phyloP scores from a whole-genome alignment of 352 stramenopile species.

The Globisporangium barbulae region DNA sequence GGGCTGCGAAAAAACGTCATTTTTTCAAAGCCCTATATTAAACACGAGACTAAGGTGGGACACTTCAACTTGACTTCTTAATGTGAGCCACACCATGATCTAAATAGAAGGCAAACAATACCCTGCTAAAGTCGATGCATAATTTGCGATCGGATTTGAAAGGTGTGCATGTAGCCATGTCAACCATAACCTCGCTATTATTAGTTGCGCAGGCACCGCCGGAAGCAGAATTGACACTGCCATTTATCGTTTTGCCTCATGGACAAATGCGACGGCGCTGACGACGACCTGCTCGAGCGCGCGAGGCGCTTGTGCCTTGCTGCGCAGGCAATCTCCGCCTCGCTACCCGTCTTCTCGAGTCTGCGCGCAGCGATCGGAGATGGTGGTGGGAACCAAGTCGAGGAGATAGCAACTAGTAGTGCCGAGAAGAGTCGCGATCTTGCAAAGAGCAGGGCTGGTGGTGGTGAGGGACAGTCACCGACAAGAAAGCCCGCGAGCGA shows the following conservation, averaged over 20 bases:
- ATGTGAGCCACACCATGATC: too few relatives aligned
- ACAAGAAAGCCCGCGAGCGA: not conserved
- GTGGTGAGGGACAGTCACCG: not conserved
- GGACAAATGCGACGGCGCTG: not conserved
- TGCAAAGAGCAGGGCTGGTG: not conserved
- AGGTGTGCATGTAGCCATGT: not conserved
- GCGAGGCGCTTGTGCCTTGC: conserved; percentile 38
- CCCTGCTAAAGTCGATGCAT: too few relatives aligned
- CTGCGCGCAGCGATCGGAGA: not conserved
- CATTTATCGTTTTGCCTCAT: not conserved
- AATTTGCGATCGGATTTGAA: too few relatives aligned
- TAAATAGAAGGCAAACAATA: too few relatives aligned
- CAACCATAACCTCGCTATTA: not conserved
- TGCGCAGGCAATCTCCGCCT: conserved; percentile 17
- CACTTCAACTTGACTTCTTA: too few relatives aligned
- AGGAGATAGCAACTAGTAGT: not conserved
- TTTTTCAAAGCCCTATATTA: too few relatives aligned
- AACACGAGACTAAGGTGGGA: too few relatives aligned
- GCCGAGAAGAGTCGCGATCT: not conserved
- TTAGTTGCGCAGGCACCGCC: too few relatives aligned
- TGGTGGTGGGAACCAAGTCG: not conserved
- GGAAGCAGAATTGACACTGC: not conserved
- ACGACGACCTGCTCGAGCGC: conserved; percentile 41
- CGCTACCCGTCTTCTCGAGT: conserved; percentile 6
- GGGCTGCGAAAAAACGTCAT: too few relatives aligned